Evolutionary conservation across 306 rosid species (phyloP).

Genomic region (Fagus sylvatica): DNA sequence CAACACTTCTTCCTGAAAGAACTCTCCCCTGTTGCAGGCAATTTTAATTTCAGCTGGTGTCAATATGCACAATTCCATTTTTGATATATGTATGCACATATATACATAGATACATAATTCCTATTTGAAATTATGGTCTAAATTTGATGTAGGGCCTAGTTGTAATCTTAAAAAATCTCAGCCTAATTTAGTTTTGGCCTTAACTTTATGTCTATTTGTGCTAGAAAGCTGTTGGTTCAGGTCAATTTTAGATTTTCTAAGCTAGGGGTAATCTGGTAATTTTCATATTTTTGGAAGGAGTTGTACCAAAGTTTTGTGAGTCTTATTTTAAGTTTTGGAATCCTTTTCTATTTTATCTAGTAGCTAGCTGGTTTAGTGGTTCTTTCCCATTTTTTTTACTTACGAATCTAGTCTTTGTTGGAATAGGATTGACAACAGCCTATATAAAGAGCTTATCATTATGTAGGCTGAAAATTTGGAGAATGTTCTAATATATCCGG

Average conservation of each 20-base stretch:
- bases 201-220: neutral
- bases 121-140: neutral
- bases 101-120: neutral
- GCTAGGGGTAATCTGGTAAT: neutral
- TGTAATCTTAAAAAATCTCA: neutral
- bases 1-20: conserved; percentile 91
- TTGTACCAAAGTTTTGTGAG: neutral
- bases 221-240: neutral
- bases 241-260: neutral
- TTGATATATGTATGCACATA: conserved; percentile 12
- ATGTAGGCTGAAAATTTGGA: too few species aligned
- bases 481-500: neutral
- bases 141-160: neutral
- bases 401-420: neutral
- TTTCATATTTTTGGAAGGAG: neutral
- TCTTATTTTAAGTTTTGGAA: neutral
- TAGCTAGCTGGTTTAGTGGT: neutral
- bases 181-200: neutral
- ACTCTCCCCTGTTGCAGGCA: conserved; percentile 70
- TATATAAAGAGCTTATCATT: neutral
- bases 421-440: neutral
- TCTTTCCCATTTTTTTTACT: neutral
- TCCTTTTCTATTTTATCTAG: neutral
- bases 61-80: conserved; percentile 21
- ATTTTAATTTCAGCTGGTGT: conserved; percentile 31